Base-by-base conservation (phyloP, 2,329 filamentous ascomycete genomes). In the Ceratocystis cubensis region DNA sequence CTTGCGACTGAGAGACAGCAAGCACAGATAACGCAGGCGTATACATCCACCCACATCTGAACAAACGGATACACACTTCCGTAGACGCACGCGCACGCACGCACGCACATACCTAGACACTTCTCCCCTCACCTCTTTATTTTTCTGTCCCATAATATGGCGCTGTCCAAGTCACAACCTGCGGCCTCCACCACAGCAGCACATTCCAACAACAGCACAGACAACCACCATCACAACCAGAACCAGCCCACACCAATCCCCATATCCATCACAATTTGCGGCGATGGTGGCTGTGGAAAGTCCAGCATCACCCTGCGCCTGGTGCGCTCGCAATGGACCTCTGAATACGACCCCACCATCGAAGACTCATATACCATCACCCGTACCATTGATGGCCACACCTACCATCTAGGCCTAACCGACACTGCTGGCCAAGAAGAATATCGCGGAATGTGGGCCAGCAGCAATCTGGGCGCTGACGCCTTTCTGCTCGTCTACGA, bases 361-460 rank as follows among this genome's bases (percentile, higher is more conserved):
- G 87, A 91, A 76, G 89, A 94, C 80, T 91, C 87, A 71, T 94
- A 94, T 80, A 88, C 84, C 72, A 86, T 94, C 69, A 92, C 89
- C 63, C 88, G 89, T 70, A 83, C 82, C 71, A 85, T 94, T 74
- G 89, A 93, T 72, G 89, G 89, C 72, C 81, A 93, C 65, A 85
- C 84, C 63, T 93, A 92, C 80, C 87, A 89, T 75, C 84, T 94
- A 45, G 81, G 82, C 62, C 82, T 94, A 63, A 93, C 88, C 68
- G 89, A 94, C 78, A 93, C 89, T 0, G 89, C 89, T 30, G 89
- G 89, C n/a, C 89, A 94, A 75, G 89, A 94, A 77, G 89, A 94
- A 77, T 94, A 94, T 78, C 87, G 89, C 70, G 87, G 88, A 71
- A 89, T 94, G 80, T 94, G 89, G 89, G 88, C 88, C 1, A 82